These are phyloP conservation scores for Haberlea rhodopensis DNA, from an alignment of 257 asterid genomes.

Conservation along the genomic window DNA sequence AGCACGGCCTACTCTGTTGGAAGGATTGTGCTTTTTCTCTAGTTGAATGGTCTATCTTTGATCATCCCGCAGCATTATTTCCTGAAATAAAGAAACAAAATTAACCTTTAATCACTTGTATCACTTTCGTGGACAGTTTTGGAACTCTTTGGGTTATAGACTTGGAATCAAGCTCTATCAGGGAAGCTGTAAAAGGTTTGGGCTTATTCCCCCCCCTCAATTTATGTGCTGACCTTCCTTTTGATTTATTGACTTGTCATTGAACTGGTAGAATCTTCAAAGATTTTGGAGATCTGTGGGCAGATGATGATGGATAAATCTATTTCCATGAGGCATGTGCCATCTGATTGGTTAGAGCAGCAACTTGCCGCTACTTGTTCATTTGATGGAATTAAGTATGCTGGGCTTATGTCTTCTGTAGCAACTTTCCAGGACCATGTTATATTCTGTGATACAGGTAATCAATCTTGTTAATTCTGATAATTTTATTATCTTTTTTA, in stretches of 20 bases:
- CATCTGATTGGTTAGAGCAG: conserved; percentile 59
- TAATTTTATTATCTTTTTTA: conserved; percentile 18
- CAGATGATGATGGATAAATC: conserved; percentile 67
- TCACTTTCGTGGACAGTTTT: conserved; percentile 50
- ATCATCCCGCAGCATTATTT: neutral
- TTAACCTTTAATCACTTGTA: neutral
- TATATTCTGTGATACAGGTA: conserved; percentile 78
- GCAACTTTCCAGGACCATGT: conserved; percentile 52
- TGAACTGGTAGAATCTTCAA: conserved; percentile 59
- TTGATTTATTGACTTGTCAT: conserved; percentile 35
- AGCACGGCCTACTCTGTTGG: conserved; percentile 2
- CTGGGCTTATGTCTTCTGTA: conserved; percentile 70
- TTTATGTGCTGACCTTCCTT: conserved; percentile 17
- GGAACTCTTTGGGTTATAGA: conserved; percentile 79
- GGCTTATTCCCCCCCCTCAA: conserved; percentile 15
- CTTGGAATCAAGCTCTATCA: conserved; percentile 56
- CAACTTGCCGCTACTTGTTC: conserved; percentile 35
- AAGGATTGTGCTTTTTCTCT: neutral
- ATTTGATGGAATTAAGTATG: conserved; percentile 56
- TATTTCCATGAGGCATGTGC: conserved; percentile 50
- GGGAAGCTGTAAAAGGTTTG: conserved; percentile 71
- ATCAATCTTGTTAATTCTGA: conserved; percentile 16
- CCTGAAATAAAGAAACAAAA: neutral
- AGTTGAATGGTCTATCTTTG: neutral
- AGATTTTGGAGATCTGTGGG: conserved; percentile 78